Base-by-base conservation (phyloP, 176 grass and related monocot species). In the Carex cristatella region DNA sequence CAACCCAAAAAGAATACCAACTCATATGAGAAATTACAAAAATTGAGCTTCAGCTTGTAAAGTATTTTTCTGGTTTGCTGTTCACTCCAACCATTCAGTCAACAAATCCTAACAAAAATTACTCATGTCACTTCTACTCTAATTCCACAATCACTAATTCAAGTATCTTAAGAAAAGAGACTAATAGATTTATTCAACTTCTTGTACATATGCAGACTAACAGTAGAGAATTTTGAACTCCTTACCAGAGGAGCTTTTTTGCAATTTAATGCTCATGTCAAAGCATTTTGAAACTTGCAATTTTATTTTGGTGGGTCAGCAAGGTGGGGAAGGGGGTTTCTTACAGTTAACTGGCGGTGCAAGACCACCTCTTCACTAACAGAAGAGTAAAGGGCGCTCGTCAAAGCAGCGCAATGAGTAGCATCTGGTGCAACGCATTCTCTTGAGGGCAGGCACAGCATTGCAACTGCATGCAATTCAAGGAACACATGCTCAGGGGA, bases 301-400 rank as follows among this genome's bases (percentile, higher is more conserved):
- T 58, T 85, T 67, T 65, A 40, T 80, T 11, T 19, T 23, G 48
- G 51, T 19, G 4, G 72, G 80, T 16, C 51, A 69, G 81, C 63
- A 48, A 64, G 64, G 6, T 84, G 61, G 28, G 13, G 55, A 51
- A 7, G 66, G 30, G 37, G 76, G 2, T 57, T 81, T 46, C 83
- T 70, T 86, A 94, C 95, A 90, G 86, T 89, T 73, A 98, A 86
- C 59, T 88, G 73, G 8, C 93, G 95, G 79, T 92, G 87, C 46
- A 93, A 56, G n/a, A 98, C 91, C 77, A 91, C 91, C 54, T 86
- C 89, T 90, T 98, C 91, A 67, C 93, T 92, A 61, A 93, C 83
- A 84, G 85, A 90, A 65, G 91, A 93, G 84, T 98, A 98, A 32
- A 98, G 88, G 55, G 95, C 95, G 86, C 95, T 98, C 38, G 93